Percentiles rank a stretch among this genome's conserved stretches.
phyloP scores from a whole-genome alignment of 2,329 filamentous ascomycete genomes.

The Pestalotiopsis sp. region DNA sequence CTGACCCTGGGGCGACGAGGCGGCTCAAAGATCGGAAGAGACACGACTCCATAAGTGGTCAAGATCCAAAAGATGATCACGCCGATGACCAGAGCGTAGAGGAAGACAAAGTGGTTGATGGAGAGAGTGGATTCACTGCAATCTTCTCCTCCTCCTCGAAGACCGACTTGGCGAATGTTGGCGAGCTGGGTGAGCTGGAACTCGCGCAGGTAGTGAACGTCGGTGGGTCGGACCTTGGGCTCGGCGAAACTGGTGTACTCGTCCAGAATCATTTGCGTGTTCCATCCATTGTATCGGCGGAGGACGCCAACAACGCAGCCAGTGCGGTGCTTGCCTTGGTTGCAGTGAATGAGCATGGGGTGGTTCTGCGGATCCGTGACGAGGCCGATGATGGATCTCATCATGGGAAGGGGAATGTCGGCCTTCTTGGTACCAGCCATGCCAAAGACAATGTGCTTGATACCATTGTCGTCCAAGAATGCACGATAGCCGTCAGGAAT shows the following conservation, averaged over 20 bases:
- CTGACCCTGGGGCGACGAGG: background rate
- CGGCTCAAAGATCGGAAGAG: background rate
- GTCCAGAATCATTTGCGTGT: conserved; percentile 60
- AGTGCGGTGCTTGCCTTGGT: conserved; percentile 91
- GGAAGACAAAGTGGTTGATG: conserved; percentile 39
- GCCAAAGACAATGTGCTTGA: conserved; percentile 74
- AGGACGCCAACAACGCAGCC: conserved; percentile 85
- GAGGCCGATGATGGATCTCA: conserved; percentile 71
- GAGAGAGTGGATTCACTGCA: conserved; percentile 23
- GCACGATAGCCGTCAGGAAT: conserved; percentile 52
- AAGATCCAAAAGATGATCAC: conserved; percentile 38
- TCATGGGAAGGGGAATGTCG: conserved; percentile 65
- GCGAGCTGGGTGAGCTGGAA: conserved; percentile 46
- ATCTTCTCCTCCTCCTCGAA: conserved; percentile 12
- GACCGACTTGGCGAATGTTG: conserved; percentile 33
- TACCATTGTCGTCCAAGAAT: conserved; percentile 69
- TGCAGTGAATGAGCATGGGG: conserved; percentile 87
- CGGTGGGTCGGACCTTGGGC: conserved; percentile 62
- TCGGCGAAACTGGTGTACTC: conserved; percentile 74
- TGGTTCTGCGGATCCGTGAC: conserved; percentile 75
- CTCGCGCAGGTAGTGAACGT: conserved; percentile 58
- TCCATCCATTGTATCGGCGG: conserved; percentile 73
- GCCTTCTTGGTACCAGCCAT: conserved; percentile 90
- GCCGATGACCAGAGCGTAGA: conserved; percentile 35
- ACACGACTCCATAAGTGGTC: conserved; percentile 1